Base-by-base conservation (phyloP, 345 rosid genomes). In the Crucihimalaya himalaica region DNA sequence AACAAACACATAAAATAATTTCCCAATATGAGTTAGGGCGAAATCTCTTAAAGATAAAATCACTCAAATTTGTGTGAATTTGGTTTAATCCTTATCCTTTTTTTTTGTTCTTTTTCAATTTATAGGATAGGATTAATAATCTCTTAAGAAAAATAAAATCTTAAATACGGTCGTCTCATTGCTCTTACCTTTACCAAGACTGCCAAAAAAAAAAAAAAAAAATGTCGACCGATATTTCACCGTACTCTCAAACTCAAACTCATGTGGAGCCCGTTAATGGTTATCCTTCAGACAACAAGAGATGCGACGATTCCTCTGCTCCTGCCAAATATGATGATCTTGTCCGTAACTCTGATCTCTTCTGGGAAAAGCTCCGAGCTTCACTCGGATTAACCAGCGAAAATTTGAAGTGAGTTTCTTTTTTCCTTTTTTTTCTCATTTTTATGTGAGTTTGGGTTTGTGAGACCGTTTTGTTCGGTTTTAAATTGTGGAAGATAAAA, bases 311-410 rank as follows among this genome's bases (percentile, higher is more conserved):
- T 75, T 88, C 93, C 70, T 74, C 88, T 16, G 65, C 79, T 18
- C 60, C 91, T 0, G 86, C 80, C 66, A 80, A 70, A 46, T 86
- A 79, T 48, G 84, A 89, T 47, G 91, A 93, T 66, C 81, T 91
- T 74, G 80, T 79, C 68, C 92, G 80, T 64, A 84, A 70, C 75
- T 62, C 94, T 8, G 81, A 75, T 54, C 90, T 89, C 81, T 93
- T 91, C 84, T 84, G 88, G 90, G 88, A 83, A 66, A 86, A 85
- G 80, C 88, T 93, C 65, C 75, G 61, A 55, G 81, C 83, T 82
- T 83, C 89, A 46, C 89, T 82, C 54, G 67, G 69, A 25, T 78
- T 84, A 1, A 71, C 79, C 59, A 87, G 81, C 52, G 74, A 80
- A 61, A 84, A 83, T 62, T 82, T 91, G 81, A 81, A 77, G 98